These are phyloP conservation scores for Phytophthora pini DNA, from an alignment of 352 stramenopile species.

Conservation along the genomic window DNA sequence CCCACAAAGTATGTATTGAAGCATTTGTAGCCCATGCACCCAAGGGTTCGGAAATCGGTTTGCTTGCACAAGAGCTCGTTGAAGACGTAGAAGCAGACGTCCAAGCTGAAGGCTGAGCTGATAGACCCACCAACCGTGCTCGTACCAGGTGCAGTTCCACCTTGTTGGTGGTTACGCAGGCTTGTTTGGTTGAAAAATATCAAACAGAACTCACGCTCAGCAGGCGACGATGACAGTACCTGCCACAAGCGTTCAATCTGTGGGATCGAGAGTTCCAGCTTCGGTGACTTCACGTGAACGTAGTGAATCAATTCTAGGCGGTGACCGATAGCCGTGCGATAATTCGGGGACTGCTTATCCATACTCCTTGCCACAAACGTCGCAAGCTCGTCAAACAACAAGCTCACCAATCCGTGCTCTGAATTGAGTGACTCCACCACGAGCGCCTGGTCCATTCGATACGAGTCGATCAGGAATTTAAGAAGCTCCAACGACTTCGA, in stretches of 20 bases:
- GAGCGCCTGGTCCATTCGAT: conserved; percentile 66
- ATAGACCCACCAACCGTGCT: conserved; percentile 46
- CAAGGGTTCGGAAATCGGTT: conserved; percentile 77
- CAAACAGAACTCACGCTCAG: conserved; percentile 82
- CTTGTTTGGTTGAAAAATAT: conserved; percentile 89
- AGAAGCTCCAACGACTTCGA: conserved; percentile 85
- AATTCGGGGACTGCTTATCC: conserved; percentile 56
- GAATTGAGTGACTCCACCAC: conserved; percentile 80
- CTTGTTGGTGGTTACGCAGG: conserved; percentile 52
- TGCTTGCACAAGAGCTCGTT: conserved; percentile 82
- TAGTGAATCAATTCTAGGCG: conserved; percentile 89
- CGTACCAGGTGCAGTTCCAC: conserved; percentile 24
- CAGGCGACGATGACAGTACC: conserved; percentile 71
- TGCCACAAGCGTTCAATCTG: conserved; percentile 83
- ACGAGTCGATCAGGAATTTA: conserved; percentile 89
- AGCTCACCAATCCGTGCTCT: conserved; percentile 70
- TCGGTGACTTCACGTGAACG: conserved; percentile 81
- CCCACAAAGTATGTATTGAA: conserved; percentile 90
- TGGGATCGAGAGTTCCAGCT: conserved; percentile 74
- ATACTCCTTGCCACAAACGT: conserved; percentile 72
- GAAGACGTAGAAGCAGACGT: conserved; percentile 86
- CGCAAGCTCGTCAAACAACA: conserved; percentile 87
- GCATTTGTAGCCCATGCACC: conserved; percentile 83
- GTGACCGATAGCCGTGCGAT: conserved; percentile 82
- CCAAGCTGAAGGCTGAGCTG: conserved; percentile 75